Evolutionary conservation across 805 yeast species (phyloP).

Genomic region (Hanseniaspora mollemarum): DNA sequence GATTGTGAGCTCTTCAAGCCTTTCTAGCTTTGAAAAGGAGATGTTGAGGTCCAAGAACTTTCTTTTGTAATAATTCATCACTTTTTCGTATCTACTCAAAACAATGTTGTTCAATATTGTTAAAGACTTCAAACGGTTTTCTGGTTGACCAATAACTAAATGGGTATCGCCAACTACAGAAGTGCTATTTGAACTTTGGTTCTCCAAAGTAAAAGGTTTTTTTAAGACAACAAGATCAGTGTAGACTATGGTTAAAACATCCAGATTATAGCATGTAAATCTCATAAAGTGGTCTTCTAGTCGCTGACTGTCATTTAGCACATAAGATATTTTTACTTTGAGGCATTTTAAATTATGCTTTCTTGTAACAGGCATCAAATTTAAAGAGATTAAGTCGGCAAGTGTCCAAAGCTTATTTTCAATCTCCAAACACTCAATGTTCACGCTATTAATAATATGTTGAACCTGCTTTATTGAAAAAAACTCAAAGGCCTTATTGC

Average conservation of each 20-base stretch:
- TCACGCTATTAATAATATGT: background rate
- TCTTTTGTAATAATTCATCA: conserved; percentile 1
- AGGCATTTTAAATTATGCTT: background rate
- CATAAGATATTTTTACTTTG: background rate
- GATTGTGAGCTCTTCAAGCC: background rate
- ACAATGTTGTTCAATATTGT: background rate
- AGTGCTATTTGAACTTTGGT: background rate
- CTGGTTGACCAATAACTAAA: background rate
- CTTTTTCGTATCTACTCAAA: background rate
- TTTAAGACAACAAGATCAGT: conserved; percentile 2
- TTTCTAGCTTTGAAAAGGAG: conserved; percentile 1
- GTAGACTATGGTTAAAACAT: background rate
- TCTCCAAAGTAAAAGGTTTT: background rate
- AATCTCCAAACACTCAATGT: background rate
- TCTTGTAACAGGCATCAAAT: background rate
- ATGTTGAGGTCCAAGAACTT: background rate
- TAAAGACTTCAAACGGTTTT: background rate
- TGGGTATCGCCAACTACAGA: background rate
- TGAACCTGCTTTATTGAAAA: conserved; percentile 1
- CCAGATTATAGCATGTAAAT: background rate
- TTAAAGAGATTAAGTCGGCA: background rate
- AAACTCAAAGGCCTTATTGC: background rate
- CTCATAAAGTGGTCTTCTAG: conserved; percentile 1
- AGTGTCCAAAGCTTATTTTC: conserved; percentile 6
- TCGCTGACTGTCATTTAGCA: conserved; percentile 2